A percentile compares a stretch with the other conserved stretches of the same genome.
Evolutionary conservation across 805 yeast genomes (phyloP).

Genomic region (Yamadazyma insecticola): DNA sequence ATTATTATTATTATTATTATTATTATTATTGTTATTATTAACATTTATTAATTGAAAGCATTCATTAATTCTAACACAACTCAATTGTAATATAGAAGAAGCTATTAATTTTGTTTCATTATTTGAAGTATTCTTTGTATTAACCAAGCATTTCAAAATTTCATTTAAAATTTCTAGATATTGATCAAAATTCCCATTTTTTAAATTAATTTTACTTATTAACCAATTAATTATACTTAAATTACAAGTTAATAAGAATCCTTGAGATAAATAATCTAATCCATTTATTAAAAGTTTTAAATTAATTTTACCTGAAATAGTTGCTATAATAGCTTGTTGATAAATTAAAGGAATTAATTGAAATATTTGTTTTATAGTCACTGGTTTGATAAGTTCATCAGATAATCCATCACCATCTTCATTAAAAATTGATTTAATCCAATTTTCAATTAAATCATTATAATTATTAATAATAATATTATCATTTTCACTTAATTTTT

Average conservation of each 20-base stretch:
- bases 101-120: constrained; percentile 15
- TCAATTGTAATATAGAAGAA: constrained; percentile 18
- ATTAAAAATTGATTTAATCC: constrained; percentile 81
- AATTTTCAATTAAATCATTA: constrained; percentile 42
- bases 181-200: constrained; percentile 11
- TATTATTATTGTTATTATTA: background rate
- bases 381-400: constrained; percentile 69
- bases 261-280: constrained; percentile 80
- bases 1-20: background rate
- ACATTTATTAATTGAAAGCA: background rate
- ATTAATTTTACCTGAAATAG: constrained; percentile 51
- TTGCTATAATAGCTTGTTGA: constrained; percentile 65
- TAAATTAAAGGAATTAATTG: constrained; percentile 68
- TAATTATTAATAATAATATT: constrained; percentile 26
- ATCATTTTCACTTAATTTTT: constrained; percentile 21
- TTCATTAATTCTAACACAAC: too few species aligned
- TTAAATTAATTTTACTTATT: constrained; percentile 11
- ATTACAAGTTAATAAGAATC: constrained; percentile 60
- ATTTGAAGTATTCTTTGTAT: constrained; percentile 11
- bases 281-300: constrained; percentile 66
- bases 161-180: constrained; percentile 20
- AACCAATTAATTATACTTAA: constrained; percentile 32
- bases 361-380: constrained; percentile 63
- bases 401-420: constrained; percentile 65
- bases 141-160: constrained; percentile 22